A percentile compares a stretch with the other conserved stretches of the same genome.
These are phyloP conservation scores for Sclerotiophoma versabilis DNA, from an alignment of 2,329 filamentous ascomycete species.

Conservation along the genomic window DNA sequence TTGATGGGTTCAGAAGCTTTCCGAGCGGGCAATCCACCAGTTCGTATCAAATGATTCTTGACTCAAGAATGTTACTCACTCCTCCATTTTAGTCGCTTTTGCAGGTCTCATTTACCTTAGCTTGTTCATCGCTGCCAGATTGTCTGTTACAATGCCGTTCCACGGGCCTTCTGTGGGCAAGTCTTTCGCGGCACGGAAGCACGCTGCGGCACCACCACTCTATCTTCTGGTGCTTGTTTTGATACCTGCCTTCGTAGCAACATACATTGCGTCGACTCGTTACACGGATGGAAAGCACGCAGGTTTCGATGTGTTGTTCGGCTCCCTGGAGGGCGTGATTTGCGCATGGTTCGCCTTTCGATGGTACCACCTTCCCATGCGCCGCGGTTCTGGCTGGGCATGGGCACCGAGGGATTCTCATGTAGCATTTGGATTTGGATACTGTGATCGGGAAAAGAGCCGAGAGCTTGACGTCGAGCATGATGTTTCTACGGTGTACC, in stretches of 20 bases:
- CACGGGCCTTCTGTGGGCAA: too few species aligned
- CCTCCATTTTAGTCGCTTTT: neutral
- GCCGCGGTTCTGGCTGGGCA: neutral
- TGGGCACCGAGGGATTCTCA: neutral
- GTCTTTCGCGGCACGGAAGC: too few species aligned
- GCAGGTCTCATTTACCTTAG: neutral
- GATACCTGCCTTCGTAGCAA: neutral
- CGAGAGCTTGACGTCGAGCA: too few species aligned
- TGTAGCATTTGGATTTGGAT: neutral
- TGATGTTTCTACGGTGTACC: too few species aligned
- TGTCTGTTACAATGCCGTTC: neutral
- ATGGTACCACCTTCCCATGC: neutral
- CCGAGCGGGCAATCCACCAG: neutral
- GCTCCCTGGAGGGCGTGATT: neutral
- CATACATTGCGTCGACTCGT: neutral
- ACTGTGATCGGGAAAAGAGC: too few species aligned
- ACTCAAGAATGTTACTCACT: neutral
- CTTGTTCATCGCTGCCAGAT: neutral
- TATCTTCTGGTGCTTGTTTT: neutral
- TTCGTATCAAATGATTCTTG: neutral
- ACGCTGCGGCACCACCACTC: neutral
- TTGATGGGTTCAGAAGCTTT: neutral
- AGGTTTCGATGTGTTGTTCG: neutral
- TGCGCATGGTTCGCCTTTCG: neutral
- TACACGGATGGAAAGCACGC: neutral